These are phyloP conservation scores for Plasmodium malariae DNA, from an alignment of 169 alveolate genomes.

Conservation along the genomic window DNA sequence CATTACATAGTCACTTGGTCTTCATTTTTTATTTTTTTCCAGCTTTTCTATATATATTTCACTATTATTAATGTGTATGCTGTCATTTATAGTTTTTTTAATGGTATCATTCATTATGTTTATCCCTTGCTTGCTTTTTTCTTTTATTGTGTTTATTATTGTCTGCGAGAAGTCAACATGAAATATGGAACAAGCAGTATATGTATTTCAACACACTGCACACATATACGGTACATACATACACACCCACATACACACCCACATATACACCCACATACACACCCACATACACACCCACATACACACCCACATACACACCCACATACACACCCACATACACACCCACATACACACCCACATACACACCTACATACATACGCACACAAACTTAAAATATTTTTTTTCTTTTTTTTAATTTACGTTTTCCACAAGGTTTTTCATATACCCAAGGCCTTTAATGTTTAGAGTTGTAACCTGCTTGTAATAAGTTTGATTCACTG, in stretches of 20 bases:
- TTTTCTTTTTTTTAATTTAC: not conserved
- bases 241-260: too few species aligned
- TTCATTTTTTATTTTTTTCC: constrained; percentile 9
- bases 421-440: constrained; percentile 37
- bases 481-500: constrained; percentile 29
- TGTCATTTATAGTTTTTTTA: constrained; percentile 24
- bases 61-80: not conserved
- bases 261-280: too few species aligned
- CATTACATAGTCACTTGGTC: not conserved
- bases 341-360: too few species aligned
- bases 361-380: too few species aligned
- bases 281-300: too few species aligned
- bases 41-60: not conserved
- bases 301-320: too few species aligned
- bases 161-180: not conserved
- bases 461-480: constrained; percentile 33
- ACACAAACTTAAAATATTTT: too few species aligned
- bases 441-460: constrained; percentile 42
- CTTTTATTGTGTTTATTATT: constrained; percentile 26
- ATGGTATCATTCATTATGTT: constrained; percentile 43
- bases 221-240: too few species aligned
- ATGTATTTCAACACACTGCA: too few species aligned
- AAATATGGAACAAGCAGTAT: not conserved
- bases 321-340: too few species aligned
- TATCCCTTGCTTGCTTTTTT: constrained; percentile 64